Evolutionary conservation across 2,329 filamentous ascomycete species (phyloP).

Genomic region (Pezicula neosporulosa): DNA sequence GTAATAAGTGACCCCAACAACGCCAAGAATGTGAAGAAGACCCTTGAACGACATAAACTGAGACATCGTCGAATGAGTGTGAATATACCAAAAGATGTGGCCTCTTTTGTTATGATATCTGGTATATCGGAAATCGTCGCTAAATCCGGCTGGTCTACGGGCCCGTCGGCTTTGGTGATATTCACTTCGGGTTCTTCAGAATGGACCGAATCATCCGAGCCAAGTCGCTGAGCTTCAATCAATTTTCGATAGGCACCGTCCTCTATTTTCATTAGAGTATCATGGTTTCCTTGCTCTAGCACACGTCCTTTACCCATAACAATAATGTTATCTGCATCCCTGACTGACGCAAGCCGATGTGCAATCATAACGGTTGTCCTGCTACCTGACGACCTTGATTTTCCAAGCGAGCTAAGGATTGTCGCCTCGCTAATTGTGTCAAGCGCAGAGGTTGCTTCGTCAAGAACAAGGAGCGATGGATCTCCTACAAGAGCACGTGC

Average conservation of each 20-base stretch:
- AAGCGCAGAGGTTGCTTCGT: slow-evolving; percentile 59
- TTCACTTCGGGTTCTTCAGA: neutral
- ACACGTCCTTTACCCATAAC: slow-evolving; percentile 35
- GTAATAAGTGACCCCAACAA: slow-evolving; percentile 35
- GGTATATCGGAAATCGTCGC: too few species aligned
- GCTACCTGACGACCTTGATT: slow-evolving; percentile 21
- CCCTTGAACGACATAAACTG: slow-evolving; percentile 32
- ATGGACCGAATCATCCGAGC: neutral
- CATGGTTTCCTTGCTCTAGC: slow-evolving; percentile 35
- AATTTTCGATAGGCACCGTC: slow-evolving; percentile 46
- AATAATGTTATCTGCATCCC: slow-evolving; percentile 35
- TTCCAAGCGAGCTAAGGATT: slow-evolving; percentile 41
- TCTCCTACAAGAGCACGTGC: slow-evolving; percentile 55
- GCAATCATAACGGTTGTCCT: slow-evolving; percentile 38
- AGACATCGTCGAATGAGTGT: slow-evolving; percentile 22
- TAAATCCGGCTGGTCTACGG: too few species aligned
- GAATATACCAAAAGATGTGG: slow-evolving; percentile 5
- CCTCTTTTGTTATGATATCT: neutral
- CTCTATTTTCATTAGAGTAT: slow-evolving; percentile 20
- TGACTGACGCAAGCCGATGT: slow-evolving; percentile 37
- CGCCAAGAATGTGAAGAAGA: slow-evolving; percentile 35
- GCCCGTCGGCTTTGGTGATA: too few species aligned
- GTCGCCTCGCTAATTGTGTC: slow-evolving; percentile 55
- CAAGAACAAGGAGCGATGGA: slow-evolving; percentile 54
- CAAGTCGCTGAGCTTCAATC: slow-evolving; percentile 13